Percentiles rank a stretch among this genome's conserved stretches.
These are phyloP conservation scores for Mycena alexandri DNA, from an alignment of 768 basidiomycete species.

Conservation along the genomic window DNA sequence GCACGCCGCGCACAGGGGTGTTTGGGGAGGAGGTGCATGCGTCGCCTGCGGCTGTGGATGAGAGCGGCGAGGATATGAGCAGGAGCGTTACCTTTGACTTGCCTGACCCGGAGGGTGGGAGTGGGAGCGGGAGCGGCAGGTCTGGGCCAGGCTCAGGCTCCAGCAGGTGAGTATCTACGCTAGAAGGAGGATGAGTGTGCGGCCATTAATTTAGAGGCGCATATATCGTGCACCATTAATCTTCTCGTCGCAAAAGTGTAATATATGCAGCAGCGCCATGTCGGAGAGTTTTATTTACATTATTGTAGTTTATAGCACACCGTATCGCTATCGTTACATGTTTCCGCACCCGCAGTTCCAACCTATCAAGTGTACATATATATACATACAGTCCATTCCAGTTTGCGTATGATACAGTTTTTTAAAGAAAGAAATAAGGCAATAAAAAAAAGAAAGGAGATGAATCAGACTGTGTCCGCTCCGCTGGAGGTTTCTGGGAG, in stretches of 20 bases:
- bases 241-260: conserved; percentile 17
- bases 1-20: conserved; percentile 31
- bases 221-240: background rate
- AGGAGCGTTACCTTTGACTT: conserved; percentile 25
- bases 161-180: conserved; percentile 1
- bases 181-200: background rate
- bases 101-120: background rate
- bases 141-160: background rate
- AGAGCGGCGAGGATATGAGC: background rate
- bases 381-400: too few species aligned
- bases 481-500: too few species aligned
- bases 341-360: too few species aligned
- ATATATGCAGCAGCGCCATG: conserved; percentile 3
- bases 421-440: too few species aligned
- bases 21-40: conserved; percentile 25
- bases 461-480: too few species aligned
- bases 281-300: too few species aligned
- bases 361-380: too few species aligned
- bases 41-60: conserved; percentile 5
- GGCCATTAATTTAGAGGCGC: conserved; percentile 1
- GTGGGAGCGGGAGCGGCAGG: background rate
- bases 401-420: too few species aligned
- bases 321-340: too few species aligned
- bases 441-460: too few species aligned
- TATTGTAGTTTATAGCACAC: too few species aligned